phyloP scores from a whole-genome alignment of 2,329 filamentous ascomycete genomes.

The Lecanosticta acicola region DNA sequence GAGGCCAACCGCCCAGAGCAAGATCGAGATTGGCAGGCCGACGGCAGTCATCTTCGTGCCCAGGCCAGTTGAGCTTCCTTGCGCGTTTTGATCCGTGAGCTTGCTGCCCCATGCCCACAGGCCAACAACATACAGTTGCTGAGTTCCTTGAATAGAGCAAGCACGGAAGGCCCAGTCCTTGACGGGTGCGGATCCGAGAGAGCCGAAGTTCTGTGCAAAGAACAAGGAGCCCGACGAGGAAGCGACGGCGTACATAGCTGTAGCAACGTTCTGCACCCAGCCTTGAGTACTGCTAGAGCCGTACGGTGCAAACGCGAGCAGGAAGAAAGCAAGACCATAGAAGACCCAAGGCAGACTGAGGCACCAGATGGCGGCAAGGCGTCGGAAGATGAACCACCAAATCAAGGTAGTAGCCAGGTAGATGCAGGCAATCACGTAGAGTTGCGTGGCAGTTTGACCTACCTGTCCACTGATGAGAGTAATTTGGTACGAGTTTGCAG shows the following conservation, averaged over 20 bases:
- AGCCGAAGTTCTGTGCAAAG: constrained; percentile 60
- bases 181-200: constrained; percentile 49
- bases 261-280: constrained; percentile 57
- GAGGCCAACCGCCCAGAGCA: constrained; percentile 53
- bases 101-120: constrained; percentile 63
- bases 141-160: constrained; percentile 60
- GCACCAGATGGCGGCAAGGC: constrained; percentile 51
- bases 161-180: constrained; percentile 64
- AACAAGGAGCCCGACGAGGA: constrained; percentile 59
- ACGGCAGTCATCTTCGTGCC: constrained; percentile 41
- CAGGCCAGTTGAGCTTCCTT: constrained; percentile 34
- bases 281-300: constrained; percentile 36
- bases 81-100: constrained; percentile 43
- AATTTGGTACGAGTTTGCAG: constrained; percentile 63
- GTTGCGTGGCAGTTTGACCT: constrained; percentile 53
- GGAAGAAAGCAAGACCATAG: constrained; percentile 58
- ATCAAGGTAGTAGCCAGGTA: constrained; percentile 54
- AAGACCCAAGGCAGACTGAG: constrained; percentile 58
- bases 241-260: constrained; percentile 56
- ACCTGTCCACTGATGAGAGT: constrained; percentile 60
- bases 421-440: constrained; percentile 56
- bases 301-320: constrained; percentile 59
- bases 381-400: constrained; percentile 61
- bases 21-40: constrained; percentile 52
- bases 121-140: constrained; percentile 59